Evolutionary conservation across 306 rosid genomes (phyloP), one percentile per base, ranked within the genome.

Genomic region (Begonia masoniana): DNA sequence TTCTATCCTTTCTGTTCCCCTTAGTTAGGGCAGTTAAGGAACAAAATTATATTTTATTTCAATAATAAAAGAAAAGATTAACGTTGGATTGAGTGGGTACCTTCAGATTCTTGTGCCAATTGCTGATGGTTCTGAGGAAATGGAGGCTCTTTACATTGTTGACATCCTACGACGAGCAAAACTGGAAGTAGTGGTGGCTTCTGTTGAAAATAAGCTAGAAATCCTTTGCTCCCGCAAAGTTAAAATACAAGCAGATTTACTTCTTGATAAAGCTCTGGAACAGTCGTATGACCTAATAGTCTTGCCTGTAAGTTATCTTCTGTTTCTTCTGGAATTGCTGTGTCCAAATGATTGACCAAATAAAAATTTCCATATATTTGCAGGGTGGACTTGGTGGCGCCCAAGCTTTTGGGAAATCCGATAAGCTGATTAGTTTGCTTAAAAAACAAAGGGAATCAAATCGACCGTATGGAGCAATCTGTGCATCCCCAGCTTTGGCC

Each of bases 381-480:
- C 76, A 91, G 97, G 97, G 97, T 39, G 97, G 97, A 70, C 74
- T 85, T 43, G 96, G 88, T 59, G 97, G 97, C n/a, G 97, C 96
- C 52, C 78, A 77, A 78, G 76, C 88, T 36, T 83, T 83, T 73
- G 84, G 88, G 19, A 85, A 81, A 43, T 91, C 96, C 6, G 85
- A 78, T 56, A 83, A 71, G 61, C 79, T 85, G 45, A 81, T 83
- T 53, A 68, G 59, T 55, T 53, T 91, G 76, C 75, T 91, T 55
- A 85, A 78, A 77, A 70, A 66, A 64, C 97, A 91, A 62, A 68
- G 74, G 51, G 86, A 73, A 36, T 82, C 80, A 58, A 77, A 85
- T 66, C 77, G 60, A 75, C 93, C 80, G 51, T 91, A 81, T 64
- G 97, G 94, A 59, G 97, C 97, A 43, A 81, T 91, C 48, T 91